These are phyloP conservation scores for Cladosporium austrohemisphaericum DNA, from an alignment of 2,329 filamentous ascomycete genomes.

Conservation along the genomic window DNA sequence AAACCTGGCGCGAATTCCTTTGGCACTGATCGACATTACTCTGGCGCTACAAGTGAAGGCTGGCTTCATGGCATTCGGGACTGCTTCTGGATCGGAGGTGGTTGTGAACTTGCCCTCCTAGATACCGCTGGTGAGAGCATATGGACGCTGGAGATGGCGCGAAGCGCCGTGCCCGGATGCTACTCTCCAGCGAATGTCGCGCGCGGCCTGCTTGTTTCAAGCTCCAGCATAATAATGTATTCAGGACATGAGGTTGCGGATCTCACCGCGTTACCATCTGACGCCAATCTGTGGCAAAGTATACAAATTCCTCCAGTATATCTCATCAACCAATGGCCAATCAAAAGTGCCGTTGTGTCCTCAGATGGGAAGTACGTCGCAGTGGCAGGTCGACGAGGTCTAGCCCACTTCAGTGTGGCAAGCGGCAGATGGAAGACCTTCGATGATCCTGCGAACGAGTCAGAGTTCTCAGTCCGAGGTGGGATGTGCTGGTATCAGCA, in stretches of 20 bases:
- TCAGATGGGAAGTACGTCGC: conserved; percentile 91
- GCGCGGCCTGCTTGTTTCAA: conserved; percentile 82
- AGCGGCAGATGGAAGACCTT: conserved; percentile 97
- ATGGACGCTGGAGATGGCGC: conserved; percentile 87
- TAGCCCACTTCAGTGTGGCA: conserved; percentile 92
- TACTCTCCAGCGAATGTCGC: conserved; percentile 90
- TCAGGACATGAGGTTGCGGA: conserved; percentile 88
- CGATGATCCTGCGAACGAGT: conserved; percentile 72
- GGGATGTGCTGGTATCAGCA: conserved; percentile 99
- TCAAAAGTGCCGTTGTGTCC: conserved; percentile 81
- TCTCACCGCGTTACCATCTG: conserved; percentile 84
- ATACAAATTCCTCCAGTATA: conserved; percentile 81
- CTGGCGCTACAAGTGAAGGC: conserved; percentile 66
- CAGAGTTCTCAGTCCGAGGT: conserved; percentile 85
- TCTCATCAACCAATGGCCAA: conserved; percentile 88
- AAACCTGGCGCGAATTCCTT: conserved; percentile 86
- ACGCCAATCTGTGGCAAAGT: conserved; percentile 92
- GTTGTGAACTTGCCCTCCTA: conserved; percentile 77
- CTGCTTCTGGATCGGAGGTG: conserved; percentile 82
- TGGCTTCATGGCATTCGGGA: conserved; percentile 79
- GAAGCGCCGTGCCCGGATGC: conserved; percentile 87
- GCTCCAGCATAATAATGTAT: conserved; percentile 85
- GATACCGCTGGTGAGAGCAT: conserved; percentile 66
- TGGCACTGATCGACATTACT: conserved; percentile 60
- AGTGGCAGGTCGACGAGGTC: conserved; percentile 84